These are phyloP conservation scores for Tuber indicum DNA, from an alignment of 495 filamentous ascomycete genomes.

Conservation along the genomic window DNA sequence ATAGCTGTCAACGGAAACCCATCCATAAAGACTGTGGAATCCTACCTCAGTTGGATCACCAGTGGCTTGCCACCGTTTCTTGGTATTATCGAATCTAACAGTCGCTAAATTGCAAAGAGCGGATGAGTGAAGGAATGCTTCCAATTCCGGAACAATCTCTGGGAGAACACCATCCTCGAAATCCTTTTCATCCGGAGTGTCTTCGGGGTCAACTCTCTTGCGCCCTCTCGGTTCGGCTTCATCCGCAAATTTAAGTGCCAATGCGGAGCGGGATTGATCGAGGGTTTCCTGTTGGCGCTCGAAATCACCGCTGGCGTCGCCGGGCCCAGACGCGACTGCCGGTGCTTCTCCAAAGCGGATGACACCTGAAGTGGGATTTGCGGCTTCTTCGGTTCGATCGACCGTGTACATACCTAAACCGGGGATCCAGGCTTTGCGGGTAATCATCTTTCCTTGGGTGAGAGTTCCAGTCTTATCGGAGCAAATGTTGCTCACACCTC, in stretches of 20 bases:
- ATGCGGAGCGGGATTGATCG: conserved; percentile 38
- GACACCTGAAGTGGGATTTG: conserved; percentile 49
- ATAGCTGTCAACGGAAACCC: conserved; percentile 46
- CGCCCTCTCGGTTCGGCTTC: conserved; percentile 14
- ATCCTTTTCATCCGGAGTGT: conserved; percentile 29
- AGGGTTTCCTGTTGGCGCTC: conserved; percentile 32
- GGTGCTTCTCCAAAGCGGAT: conserved; percentile 35
- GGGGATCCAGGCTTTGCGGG: conserved; percentile 74
- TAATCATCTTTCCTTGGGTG: conserved; percentile 71
- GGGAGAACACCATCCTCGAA: conserved; percentile 30
- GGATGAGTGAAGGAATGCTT: conserved; percentile 61
- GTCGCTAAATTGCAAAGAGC: conserved; percentile 72
- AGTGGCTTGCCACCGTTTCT: conserved; percentile 59
- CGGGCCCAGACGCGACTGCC: conserved; percentile 13
- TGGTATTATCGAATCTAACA: conserved; percentile 54
- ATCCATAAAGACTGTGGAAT: conserved; percentile 55
- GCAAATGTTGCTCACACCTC: conserved; percentile 81
- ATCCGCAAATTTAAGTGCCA: conserved; percentile 35
- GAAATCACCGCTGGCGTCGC: conserved; percentile 31
- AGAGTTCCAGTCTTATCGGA: conserved; percentile 84
- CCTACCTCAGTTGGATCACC: conserved; percentile 81
- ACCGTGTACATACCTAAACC: conserved; percentile 53
- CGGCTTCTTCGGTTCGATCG: conserved; percentile 53
- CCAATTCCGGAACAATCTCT: conserved; percentile 48
- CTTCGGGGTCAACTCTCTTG: conserved; percentile 37